Conservation (phyloP, 306 rosid species). For the Trifolium repens region DNA sequence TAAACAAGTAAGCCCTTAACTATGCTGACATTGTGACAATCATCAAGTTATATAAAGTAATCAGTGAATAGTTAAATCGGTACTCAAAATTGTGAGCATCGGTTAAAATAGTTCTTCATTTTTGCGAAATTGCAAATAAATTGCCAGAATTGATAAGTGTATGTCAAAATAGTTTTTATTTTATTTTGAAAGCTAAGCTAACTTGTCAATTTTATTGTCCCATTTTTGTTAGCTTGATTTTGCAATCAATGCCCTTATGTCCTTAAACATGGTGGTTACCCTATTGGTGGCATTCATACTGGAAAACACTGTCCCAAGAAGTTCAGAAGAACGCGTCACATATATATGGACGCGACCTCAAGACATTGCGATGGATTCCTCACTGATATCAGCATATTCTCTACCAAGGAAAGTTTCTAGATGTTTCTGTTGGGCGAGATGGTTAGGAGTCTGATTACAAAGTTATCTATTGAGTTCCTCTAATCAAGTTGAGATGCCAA, state of each 20-base stretch:
- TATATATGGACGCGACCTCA: constrained; percentile 67
- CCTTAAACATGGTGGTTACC: constrained; percentile 95
- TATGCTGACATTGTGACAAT: not conserved
- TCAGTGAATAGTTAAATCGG: too few relatives aligned
- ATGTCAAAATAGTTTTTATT: too few relatives aligned
- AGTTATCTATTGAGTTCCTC: not conserved
- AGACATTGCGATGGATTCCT: constrained; percentile 66
- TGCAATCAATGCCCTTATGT: constrained; percentile 79
- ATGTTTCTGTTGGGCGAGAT: constrained; percentile 56
- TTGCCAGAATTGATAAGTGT: too few relatives aligned
- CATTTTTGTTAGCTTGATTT: constrained; percentile 75
- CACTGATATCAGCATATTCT: constrained; percentile 62
- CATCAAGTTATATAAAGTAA: not conserved
- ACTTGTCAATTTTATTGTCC: constrained; percentile 35
- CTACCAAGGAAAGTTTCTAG: constrained; percentile 60
- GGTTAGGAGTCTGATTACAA: constrained; percentile 53
- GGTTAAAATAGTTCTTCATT: too few relatives aligned
- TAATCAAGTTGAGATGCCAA: not conserved
- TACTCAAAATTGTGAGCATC: too few relatives aligned
- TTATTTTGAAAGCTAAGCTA: constrained; percentile 36
- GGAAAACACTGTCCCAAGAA: constrained; percentile 90
- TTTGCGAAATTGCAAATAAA: too few relatives aligned
- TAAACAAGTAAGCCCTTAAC: constrained; percentile 57
- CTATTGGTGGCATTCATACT: constrained; percentile 70
- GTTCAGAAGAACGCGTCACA: constrained; percentile 75